Evolutionary conservation across 2,329 filamentous ascomycete genomes (phyloP).

Genomic region (Penicillium sp.): DNA sequence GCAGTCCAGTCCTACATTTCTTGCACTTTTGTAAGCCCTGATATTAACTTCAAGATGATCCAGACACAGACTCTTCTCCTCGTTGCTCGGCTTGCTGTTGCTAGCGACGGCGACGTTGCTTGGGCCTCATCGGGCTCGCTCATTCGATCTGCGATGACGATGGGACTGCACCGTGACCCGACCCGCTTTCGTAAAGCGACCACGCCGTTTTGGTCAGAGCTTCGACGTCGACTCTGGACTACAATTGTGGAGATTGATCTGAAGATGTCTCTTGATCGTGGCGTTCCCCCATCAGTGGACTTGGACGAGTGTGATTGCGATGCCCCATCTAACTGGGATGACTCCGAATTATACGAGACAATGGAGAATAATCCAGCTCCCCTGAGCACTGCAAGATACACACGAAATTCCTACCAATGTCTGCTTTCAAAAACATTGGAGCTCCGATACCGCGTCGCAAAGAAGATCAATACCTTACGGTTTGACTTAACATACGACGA

Average conservation of each 20-base stretch:
- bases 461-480: constrained; percentile 39
- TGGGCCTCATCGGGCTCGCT: constrained; percentile 49
- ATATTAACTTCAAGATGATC: constrained; percentile 39
- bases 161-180: constrained; percentile 52
- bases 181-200: constrained; percentile 42
- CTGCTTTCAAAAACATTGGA: constrained; percentile 38
- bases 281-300: constrained; percentile 42
- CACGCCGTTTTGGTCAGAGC: constrained; percentile 49
- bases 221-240: constrained; percentile 54
- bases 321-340: constrained; percentile 47
- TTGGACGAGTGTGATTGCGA: constrained; percentile 46
- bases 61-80: constrained; percentile 44
- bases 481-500: constrained; percentile 44
- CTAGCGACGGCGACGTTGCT: constrained; percentile 41
- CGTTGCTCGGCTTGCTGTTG: constrained; percentile 41
- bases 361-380: constrained; percentile 35
- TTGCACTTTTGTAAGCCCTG: constrained; percentile 39
- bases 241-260: constrained; percentile 52
- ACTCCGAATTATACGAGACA: constrained; percentile 39
- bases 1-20: constrained; percentile 45
- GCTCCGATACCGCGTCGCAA: constrained; percentile 39
- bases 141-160: constrained; percentile 49
- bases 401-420: constrained; percentile 38
- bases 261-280: constrained; percentile 44
- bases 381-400: constrained; percentile 25